Evolutionary conservation across 2,329 filamentous ascomycete genomes (phyloP).

Genomic region (Fusarium sp.): DNA sequence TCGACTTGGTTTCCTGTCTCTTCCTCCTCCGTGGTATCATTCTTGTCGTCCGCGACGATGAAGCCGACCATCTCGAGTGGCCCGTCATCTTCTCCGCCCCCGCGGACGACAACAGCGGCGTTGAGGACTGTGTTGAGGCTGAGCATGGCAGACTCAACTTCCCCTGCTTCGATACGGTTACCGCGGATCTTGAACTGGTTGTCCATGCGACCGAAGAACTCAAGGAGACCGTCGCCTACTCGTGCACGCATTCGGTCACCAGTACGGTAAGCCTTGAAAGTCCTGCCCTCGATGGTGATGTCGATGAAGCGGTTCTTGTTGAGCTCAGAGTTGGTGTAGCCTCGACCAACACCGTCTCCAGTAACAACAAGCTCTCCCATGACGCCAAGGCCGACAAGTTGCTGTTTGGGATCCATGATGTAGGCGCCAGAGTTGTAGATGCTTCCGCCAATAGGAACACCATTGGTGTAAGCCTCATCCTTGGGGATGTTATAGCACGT

Average conservation of each 20-base stretch:
- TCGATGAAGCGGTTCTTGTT: conserved; percentile 33
- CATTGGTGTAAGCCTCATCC: conserved; percentile 22
- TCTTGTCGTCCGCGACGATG: conserved; percentile 3
- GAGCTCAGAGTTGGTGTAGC: conserved; percentile 29
- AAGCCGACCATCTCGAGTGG: conserved; percentile 32
- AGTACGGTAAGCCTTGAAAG: conserved; percentile 35
- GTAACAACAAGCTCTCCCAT: conserved; percentile 47
- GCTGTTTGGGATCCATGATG: conserved; percentile 35
- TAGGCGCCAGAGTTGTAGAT: conserved; percentile 43
- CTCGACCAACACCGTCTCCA: conserved; percentile 35
- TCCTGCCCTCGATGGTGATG: conserved; percentile 2
- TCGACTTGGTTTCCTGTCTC: conserved; percentile 28
- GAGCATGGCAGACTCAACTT: conserved; percentile 6
- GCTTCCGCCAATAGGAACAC: conserved; percentile 43
- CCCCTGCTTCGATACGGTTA: conserved; percentile 43
- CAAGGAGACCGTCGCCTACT: conserved; percentile 33
- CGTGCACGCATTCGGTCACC: conserved; percentile 40
- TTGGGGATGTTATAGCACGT: conserved; percentile 21
- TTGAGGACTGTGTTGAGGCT: neutral
- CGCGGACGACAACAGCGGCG: conserved; percentile 14
- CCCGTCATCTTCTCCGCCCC: conserved; percentile 3
- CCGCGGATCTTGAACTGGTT: conserved; percentile 46
- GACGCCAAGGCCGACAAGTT: conserved; percentile 38
- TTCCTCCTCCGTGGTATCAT: conserved; percentile 1
- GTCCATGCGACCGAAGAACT: conserved; percentile 46